Evolutionary conservation across 164 flowering plant genomes (phyloP).

Genomic region (Aristolochia fimbriata): DNA sequence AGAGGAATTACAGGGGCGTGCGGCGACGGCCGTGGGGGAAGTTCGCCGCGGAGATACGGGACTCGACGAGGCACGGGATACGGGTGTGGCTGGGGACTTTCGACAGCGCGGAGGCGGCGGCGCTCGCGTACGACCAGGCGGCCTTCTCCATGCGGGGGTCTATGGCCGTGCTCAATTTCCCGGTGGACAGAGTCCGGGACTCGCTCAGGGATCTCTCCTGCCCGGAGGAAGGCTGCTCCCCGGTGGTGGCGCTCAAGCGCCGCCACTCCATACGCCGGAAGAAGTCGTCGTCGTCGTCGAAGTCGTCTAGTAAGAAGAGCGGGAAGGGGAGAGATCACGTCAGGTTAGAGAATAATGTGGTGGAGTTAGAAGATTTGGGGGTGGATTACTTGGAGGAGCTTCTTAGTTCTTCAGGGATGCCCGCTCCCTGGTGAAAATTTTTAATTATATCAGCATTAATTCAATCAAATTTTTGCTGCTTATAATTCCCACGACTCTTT

Average conservation of each 20-base stretch:
- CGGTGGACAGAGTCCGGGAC: constrained; percentile 33
- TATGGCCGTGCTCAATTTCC: constrained; percentile 48
- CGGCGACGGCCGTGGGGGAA: constrained; percentile 59
- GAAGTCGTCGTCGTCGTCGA: neutral
- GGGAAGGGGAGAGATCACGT: constrained; percentile 7
- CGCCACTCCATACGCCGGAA: constrained; percentile 38
- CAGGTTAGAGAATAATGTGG: constrained; percentile 18
- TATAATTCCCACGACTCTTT: no score
- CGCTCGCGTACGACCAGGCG: constrained; percentile 65
- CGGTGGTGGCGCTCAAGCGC: constrained; percentile 49
- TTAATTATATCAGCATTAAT: no score
- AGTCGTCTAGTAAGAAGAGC: constrained; percentile 9
- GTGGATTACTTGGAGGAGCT: constrained; percentile 51
- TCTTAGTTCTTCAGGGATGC: constrained; percentile 20
- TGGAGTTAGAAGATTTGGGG: constrained; percentile 58
- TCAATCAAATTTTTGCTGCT: no score
- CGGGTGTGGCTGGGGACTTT: constrained; percentile 78
- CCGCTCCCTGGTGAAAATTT: neutral
- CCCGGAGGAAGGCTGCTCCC: constrained; percentile 34
- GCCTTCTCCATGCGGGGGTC: constrained; percentile 49
- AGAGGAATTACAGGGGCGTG: constrained; percentile 29
- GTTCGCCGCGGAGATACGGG: constrained; percentile 65
- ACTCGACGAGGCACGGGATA: constrained; percentile 54
- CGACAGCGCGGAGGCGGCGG: constrained; percentile 69
- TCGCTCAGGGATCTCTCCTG: constrained; percentile 36